These are phyloP conservation scores for Talaromyces verruculosus DNA, from an alignment of 2,329 filamentous ascomycete species.

Conservation along the genomic window DNA sequence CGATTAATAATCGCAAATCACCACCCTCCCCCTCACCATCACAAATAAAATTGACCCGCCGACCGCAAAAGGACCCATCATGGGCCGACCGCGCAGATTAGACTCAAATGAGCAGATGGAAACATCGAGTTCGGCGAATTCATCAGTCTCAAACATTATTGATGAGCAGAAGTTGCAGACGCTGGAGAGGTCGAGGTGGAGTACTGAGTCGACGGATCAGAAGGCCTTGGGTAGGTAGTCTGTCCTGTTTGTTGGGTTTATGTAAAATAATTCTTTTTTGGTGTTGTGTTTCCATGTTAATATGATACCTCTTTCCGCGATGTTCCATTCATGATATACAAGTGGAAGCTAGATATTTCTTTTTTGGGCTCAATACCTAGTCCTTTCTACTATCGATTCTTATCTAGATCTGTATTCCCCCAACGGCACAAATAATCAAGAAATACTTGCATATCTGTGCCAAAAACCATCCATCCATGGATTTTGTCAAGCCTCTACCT, in stretches of 20 bases:
- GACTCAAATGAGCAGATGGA: slow-evolving; percentile 12
- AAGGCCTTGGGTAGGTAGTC: not conserved
- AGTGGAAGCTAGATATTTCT: not conserved
- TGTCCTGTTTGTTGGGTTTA: not conserved
- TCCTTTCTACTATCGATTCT: not conserved
- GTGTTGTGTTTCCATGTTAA: not conserved
- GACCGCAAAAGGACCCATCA: slow-evolving; percentile 8
- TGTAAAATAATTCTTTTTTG: not conserved
- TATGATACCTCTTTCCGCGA: not conserved
- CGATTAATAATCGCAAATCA: not conserved
- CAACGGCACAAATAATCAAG: not conserved
- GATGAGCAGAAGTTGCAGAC: slow-evolving; percentile 16
- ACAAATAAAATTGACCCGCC: slow-evolving; percentile 10
- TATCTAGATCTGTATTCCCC: not conserved
- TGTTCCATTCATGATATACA: not conserved
- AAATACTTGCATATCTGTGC: too few relatives aligned
- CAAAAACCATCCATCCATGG: too few relatives aligned
- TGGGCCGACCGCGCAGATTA: slow-evolving; percentile 17
- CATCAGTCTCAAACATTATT: not conserved
- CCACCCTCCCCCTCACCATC: slow-evolving; percentile 13
- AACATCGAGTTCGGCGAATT: not conserved
- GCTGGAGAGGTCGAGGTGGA: slow-evolving; percentile 17
- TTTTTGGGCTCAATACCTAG: not conserved
- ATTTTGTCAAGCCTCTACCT: too few relatives aligned
- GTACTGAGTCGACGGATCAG: slow-evolving; percentile 6